Evolutionary conservation across 1,284 basidiomycete species (phyloP), one percentile per base, ranked within the genome.

Genomic region (Mrakiaceae sp.): DNA sequence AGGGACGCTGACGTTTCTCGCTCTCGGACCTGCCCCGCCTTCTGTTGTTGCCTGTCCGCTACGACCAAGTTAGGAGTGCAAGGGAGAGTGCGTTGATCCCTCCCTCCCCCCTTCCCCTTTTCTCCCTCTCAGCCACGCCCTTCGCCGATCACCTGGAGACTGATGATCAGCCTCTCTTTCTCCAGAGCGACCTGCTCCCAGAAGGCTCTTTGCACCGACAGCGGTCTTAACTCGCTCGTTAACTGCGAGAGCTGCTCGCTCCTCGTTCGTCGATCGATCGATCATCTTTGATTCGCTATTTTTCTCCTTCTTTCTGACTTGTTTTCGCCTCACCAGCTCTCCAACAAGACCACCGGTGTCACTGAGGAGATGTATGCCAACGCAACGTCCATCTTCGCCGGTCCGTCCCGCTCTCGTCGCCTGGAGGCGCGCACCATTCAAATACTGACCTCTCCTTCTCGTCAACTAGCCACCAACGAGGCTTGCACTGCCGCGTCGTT

Each of bases 191-290:
- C 55, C 9, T 57, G 55, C 55, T 40, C 43, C 3, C n/a, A 57
- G 43, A n/a, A 2, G 8, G 3, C 43, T 5, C 42, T 57, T 11
- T 57, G 55, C 43, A 57, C 43, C 11, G 46, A 40, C 7, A 6
- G 3, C 4, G 55, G 55, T 0, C 55, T 57, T 43, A 57, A 57
- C 43, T 10, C 43, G 55, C 55, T 57, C 55, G 55, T 57, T 0
- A 57, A 10, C 3, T 57, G 55, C 55, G 46, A 57, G 42, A 57
- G 46, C 55, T 57, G 55, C 55, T 43, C 46, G 55, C 55, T 57
- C 12, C 27, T 27, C 55, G 53, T 55, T 10, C 53, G 53, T 55
- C 39, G n/a, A 6, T 53, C 51, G 5, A n/a, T 52, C 16, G 16
- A 7, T 53, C 7, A 40, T 42, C 39, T 42, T 42, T 53, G 11